Evolutionary conservation across 2,329 filamentous ascomycete species (phyloP).

Genomic region (Ophiosphaerella korrae): DNA sequence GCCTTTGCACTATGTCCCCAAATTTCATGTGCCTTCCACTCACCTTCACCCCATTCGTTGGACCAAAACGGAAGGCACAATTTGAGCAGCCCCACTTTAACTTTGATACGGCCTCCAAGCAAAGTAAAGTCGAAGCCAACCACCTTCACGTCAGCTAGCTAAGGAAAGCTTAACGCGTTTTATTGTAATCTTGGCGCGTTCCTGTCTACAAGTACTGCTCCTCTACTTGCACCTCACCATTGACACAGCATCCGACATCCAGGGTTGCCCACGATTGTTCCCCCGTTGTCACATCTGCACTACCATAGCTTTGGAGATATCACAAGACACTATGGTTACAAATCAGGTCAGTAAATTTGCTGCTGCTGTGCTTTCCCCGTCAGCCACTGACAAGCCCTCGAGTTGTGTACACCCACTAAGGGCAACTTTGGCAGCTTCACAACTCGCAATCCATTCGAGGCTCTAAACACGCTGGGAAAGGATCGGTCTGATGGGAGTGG

Average conservation of each 20-base stretch:
- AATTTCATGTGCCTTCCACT: not conserved
- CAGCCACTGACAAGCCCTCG: constrained; percentile 11
- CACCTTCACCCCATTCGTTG: not conserved
- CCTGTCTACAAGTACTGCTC: too few species aligned
- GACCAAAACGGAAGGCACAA: not conserved
- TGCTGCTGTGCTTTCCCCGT: not conserved
- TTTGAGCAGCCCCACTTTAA: not conserved
- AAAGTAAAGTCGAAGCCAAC: not conserved
- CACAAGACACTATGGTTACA: not conserved
- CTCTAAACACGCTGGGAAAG: constrained; percentile 5
- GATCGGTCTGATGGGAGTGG: constrained; percentile 12
- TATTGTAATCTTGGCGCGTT: too few species aligned
- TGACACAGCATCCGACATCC: too few species aligned
- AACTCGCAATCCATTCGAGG: constrained; percentile 6
- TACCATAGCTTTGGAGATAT: too few species aligned
- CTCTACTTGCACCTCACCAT: too few species aligned
- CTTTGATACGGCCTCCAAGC: not conserved
- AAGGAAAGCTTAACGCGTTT: too few species aligned
- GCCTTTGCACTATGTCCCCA: too few species aligned
- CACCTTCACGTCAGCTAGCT: too few species aligned
- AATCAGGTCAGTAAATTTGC: constrained; percentile 13
- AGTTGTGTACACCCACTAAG: constrained; percentile 6
- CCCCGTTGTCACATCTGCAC: too few species aligned
- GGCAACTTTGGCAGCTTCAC: constrained; percentile 3
- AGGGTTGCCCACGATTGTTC: too few species aligned